Evolutionary conservation across 1,139 yeast genomes (phyloP), one percentile per base, ranked within the genome.

Genomic region (Eremothecium sinecaudum): DNA sequence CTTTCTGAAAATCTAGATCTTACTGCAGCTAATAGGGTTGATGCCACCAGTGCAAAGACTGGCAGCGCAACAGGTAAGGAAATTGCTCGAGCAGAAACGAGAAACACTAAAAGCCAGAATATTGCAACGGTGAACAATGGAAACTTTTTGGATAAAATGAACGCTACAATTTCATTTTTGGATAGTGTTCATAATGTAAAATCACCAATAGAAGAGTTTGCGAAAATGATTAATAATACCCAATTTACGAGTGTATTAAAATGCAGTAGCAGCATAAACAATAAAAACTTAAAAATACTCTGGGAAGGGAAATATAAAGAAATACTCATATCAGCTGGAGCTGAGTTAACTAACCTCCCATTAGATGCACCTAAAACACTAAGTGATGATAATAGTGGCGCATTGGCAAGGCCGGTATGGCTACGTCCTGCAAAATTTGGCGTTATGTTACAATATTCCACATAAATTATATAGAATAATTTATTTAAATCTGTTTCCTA

Each of bases 221-320:
- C 71, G 37, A 64, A 63, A 36, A 55, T 69, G 14, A 73, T 73
- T 14, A 66, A 67, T 31, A 67, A 66, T 33, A 67, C 77, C 31
- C 67, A 72, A 33, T 77, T 77, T 46, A 66, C 79, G 1, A 77
- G 83, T 40, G 93, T 84, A 9, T 58, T 86, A 45, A 87, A 84
- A 54, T 61, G 79, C 2, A 73, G 90, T 35, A 73, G 94, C 0
- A 77, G 87, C 33, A 48, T 83, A 16, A 74, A 73, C 32, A 80
- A 77, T 38, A 69, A 67, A 43, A 67, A 73, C 39, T 49, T 82
- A 6, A 75, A 74, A 39, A 36, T 86, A 4, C 59, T 83, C 24
- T 90, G 97, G 96, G 95, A 83, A 51, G 96, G 97, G 0, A 69
- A 82, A 43, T 73, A 73, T 49, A 76, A 80, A 48, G 94, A 84